phyloP scores from a whole-genome alignment of 1,284 basidiomycete genomes.

The Thelephora terrestris region DNA sequence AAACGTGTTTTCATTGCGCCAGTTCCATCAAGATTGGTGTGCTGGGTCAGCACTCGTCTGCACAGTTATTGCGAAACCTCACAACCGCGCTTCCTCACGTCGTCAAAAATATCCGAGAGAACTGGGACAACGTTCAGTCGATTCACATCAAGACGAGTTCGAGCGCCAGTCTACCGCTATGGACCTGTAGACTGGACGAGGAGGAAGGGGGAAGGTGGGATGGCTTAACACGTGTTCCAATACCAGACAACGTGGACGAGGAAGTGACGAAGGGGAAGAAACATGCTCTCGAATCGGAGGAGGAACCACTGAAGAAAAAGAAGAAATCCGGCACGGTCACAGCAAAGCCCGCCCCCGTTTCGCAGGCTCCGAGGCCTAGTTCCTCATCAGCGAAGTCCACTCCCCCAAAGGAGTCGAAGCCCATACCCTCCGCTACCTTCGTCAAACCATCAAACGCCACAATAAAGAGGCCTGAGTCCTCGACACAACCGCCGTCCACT shows the following conservation, averaged over 20 bases:
- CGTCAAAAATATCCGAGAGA: conserved; percentile 60
- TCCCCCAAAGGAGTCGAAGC: background rate
- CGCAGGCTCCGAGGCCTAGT: background rate
- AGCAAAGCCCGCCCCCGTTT: background rate
- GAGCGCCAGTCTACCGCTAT: conserved; percentile 83
- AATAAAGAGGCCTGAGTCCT: background rate
- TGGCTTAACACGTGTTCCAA: conserved; percentile 32
- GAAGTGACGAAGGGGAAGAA: conserved; percentile 24
- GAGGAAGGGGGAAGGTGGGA: conserved; percentile 55
- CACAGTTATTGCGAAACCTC: conserved; percentile 76
- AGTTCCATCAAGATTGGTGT: conserved; percentile 84
- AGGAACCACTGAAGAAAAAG: background rate
- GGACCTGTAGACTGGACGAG: conserved; percentile 65
- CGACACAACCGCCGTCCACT: conserved; percentile 5
- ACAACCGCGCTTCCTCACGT: conserved; percentile 73
- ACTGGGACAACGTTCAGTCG: conserved; percentile 89
- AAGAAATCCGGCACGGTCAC: background rate
- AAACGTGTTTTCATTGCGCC: background rate
- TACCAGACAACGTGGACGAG: conserved; percentile 7
- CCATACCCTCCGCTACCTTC: background rate
- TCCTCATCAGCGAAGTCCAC: background rate
- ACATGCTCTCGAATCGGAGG: conserved; percentile 9
- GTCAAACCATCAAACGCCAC: background rate
- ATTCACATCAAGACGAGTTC: conserved; percentile 87
- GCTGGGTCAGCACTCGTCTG: conserved; percentile 53